Evolutionary conservation across 176 grass and related monocot genomes (phyloP), one percentile per base, ranked within the genome.

Genomic region (Cocos nucifera): DNA sequence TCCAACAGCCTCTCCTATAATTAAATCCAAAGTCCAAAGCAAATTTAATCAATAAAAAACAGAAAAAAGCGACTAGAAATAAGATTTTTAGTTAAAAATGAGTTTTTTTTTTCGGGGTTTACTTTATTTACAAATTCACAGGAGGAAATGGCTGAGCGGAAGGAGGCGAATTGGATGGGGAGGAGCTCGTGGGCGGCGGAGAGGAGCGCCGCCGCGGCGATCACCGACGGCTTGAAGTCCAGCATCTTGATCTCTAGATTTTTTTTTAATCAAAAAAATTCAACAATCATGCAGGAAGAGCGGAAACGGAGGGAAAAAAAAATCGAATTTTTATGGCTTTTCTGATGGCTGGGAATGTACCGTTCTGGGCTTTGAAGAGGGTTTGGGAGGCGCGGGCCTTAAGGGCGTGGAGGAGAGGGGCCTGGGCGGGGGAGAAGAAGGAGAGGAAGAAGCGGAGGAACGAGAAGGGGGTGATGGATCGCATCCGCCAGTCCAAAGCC

Each of bases 101-200:
- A 14, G 35, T 9, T 14, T 44, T 30, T 29, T 39, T 10, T 44
- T 14, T 12, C 2, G 8, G 9, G 10, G 35, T 44, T 44, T 44
- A 98, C 93, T 69, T 89, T 81, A 92, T 98, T 88, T 92, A 98
- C 82, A 83, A 74, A 92, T 78, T 76, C 50, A 66, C 79, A 98
- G 57, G 77, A 72, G 17, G 79, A 76, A 51, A 89, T 50, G 67
- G 48, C 63, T 52, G 79, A 83, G 57, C 75, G 75, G 80, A 92
- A 86, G 24, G 63, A 66, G 6, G 77, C 54, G 56, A 83, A 81
- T 61, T 89, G 75, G 17, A 26, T 50, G 19, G 74, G 82, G 61
- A 81, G 64, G 78, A 98, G 18, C 71, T 98, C 88, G 32, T 73
- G 65, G 53, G 94, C 79, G 12, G 94, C 84, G 4, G 77, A 78